phyloP scores from a whole-genome alignment of 495 filamentous ascomycete genomes.

The Clavariopsis aquatica region DNA sequence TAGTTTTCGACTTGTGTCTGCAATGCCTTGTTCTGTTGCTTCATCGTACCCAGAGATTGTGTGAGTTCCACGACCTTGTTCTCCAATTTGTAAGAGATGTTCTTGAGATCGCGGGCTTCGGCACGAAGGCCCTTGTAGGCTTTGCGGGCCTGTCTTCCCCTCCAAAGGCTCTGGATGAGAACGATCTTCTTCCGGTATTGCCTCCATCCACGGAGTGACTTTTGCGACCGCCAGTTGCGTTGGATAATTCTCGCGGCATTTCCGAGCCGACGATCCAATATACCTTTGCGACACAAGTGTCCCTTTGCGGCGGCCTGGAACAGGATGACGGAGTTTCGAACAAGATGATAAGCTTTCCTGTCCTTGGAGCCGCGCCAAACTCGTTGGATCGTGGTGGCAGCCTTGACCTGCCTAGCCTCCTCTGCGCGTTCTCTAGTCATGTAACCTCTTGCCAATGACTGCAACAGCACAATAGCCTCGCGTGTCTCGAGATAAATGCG shows the following conservation, averaged over 20 bases:
- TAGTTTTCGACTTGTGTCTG: constrained; percentile 91
- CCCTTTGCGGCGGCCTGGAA: constrained; percentile 90
- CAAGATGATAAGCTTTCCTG: constrained; percentile 69
- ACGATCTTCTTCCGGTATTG: constrained; percentile 85
- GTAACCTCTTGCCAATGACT: constrained; percentile 72
- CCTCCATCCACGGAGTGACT: constrained; percentile 77
- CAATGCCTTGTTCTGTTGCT: constrained; percentile 86
- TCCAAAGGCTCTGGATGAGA: constrained; percentile 91
- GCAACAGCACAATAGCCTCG: constrained; percentile 74
- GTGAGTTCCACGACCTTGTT: constrained; percentile 99
- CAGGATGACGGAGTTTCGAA: constrained; percentile 78
- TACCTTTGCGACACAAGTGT: constrained; percentile 80
- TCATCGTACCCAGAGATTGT: constrained; percentile 87
- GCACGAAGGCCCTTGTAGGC: constrained; percentile 88
- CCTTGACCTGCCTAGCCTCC: constrained; percentile 77
- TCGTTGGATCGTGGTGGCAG: constrained; percentile 90
- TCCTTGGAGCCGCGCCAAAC: constrained; percentile 92
- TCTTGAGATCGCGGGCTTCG: constrained; percentile 95
- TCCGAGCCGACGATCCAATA: constrained; percentile 89
- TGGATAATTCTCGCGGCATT: constrained; percentile 92
- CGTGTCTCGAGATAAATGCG: constrained; percentile 88
- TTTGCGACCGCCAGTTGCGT: constrained; percentile 79
- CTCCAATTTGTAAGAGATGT: constrained; percentile 98
- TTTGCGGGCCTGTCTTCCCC: constrained; percentile 76
- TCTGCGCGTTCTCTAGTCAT: constrained; percentile 75